Evolutionary conservation across 306 rosid genomes (phyloP), one percentile per base, ranked within the genome.

Genomic region (Ziziphus jujuba): DNA sequence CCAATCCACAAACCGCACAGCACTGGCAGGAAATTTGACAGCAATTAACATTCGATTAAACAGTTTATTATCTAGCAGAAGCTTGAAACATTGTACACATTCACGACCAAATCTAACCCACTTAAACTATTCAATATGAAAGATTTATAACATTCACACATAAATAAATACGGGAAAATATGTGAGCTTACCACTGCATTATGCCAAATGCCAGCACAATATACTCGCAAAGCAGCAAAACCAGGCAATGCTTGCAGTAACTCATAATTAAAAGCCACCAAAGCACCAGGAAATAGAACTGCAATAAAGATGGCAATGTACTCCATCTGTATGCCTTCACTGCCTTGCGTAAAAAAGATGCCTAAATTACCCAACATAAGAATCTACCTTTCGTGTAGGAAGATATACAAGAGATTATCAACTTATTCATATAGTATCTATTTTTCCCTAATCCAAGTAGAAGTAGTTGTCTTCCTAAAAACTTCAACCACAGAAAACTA

Each of bases 161-260:
- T 7, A 36, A n/a, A 22, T 13, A 53, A 35, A 40, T 22, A 11
- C 25, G 16, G 10, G 45, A 60, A 61, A 55, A 7, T 6, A 61
- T 0, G 38, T 58, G 61, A 69, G 50, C 90, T 79, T 84, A 91
- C 97, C 64, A 89, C 87, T 75, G 95, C 96, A 75, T 92, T 92
- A 84, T 92, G 98, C 98, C 96, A 92, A 73, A 92, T 74, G 59
- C 98, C 98, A 75, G 98, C 95, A 75, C 92, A 82, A 66, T 89
- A 92, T 12, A 92, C 73, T 1, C 96, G 90, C 61, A 92, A 96
- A 11, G 89, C 73, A 61, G 87, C 14, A 62, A 80, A 81, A 70
- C 69, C 78, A 8, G 91, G 80, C 10, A 80, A 69, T 40, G 56
- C 73, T 61, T 82, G 88, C 73, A 92, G 79, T 51, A 71, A 73